Evolutionary conservation across 306 rosid species (phyloP), one percentile per base, ranked within the genome.

Genomic region (Vicia villosa): DNA sequence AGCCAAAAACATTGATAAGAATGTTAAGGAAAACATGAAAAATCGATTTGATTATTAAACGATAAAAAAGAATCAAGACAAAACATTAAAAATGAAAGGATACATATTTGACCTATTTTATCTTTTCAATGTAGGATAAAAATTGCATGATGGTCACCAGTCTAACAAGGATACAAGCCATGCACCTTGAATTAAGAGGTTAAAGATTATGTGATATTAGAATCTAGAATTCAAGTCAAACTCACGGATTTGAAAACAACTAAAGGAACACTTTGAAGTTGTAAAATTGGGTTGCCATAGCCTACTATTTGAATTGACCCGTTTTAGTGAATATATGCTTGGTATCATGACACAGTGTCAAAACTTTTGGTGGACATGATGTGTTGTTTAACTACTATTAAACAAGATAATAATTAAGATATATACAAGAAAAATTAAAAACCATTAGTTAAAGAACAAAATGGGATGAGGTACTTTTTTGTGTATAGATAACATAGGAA

Each of bases 301-400:
- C 82, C 65, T 69, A 74, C 82, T 26, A 8, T 57, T 8, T 72
- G 19, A 49, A 49, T 49, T 22, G 47, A 60, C 71, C 72, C 70
- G 41, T 73, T 43, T 51, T 5, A 13, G 17, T 49, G 60, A 66
- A 41, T 62, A 46, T 71, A 76, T 67, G 73, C 65, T 58, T 24
- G 37, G 64, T 54, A 73, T 66, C 45, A 28, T 60, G 56, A 64
- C 77, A 69, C 68, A 59, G 56, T 73, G 62, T 20, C 66, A 59
- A 74, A 74, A 74, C 74, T 66, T 74, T 77, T 69, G 66, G 80
- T 74, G 83, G 86, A 63, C 78, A 65, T 65, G 75, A 74, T 63
- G 63, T 68, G 66, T 56, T 81, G 16, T 67, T 77, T 46, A n/a
- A n/a, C n/a, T 58, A 81, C 68, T 73, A 73, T 81, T 72, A 43